phyloP scores from a whole-genome alignment of 441 rosid genomes.

The Aquilaria agallochum region DNA sequence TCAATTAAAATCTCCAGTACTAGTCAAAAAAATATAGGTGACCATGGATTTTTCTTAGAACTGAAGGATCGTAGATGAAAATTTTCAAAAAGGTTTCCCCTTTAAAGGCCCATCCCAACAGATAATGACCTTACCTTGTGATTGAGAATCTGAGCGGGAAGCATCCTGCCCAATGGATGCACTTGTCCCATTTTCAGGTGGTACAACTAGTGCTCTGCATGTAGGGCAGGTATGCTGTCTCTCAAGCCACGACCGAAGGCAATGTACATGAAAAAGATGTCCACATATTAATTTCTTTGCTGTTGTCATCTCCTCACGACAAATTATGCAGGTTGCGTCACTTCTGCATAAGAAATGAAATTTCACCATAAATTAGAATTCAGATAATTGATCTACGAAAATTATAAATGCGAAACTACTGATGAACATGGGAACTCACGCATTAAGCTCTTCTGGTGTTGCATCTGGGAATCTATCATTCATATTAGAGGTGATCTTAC shows the following conservation, averaged over 20 bases:
- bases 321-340: constrained; percentile 94
- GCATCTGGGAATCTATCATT: constrained; percentile 97
- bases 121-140: constrained; percentile 42
- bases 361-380: constrained; percentile 7
- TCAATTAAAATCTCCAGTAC: too few relatives aligned
- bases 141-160: constrained; percentile 45
- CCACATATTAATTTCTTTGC: constrained; percentile 95
- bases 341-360: constrained; percentile 55
- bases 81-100: too few relatives aligned
- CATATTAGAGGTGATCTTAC: constrained; percentile 96
- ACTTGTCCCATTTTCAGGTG: constrained; percentile 62
- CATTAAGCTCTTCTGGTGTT: constrained; percentile 83
- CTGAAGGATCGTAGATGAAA: too few relatives aligned
- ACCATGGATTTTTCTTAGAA: too few relatives aligned
- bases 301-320: constrained; percentile 97
- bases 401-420: constrained; percentile 1
- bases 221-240: constrained; percentile 97
- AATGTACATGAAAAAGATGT: constrained; percentile 95
- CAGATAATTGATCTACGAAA: constrained; percentile 7
- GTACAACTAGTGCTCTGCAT: constrained; percentile 92
- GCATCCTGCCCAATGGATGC: constrained; percentile 52
- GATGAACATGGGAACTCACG: constrained; percentile 40
- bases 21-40: too few relatives aligned
- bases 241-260: constrained; percentile 98
- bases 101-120: too few relatives aligned